Conservation (phyloP, 208 protist genomes). For the Leishmania tarentolae region DNA sequence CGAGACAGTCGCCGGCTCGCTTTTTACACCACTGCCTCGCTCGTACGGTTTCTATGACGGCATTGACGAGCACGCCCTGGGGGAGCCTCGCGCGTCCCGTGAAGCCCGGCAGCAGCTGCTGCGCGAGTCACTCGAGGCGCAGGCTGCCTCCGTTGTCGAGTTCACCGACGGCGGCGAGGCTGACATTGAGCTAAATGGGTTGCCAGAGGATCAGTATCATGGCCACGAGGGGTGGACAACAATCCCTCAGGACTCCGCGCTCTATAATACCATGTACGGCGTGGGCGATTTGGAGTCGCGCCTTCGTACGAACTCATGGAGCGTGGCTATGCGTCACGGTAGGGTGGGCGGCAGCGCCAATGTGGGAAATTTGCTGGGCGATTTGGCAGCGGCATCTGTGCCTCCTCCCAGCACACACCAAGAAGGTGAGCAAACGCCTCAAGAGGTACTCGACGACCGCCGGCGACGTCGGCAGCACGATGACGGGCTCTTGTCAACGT, state of each 20-base stretch:
- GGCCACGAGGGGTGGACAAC: conserved; percentile 72
- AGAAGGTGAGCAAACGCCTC: not conserved
- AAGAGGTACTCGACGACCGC: conserved; percentile 46
- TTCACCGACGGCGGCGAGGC: conserved; percentile 79
- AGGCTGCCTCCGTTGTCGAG: conserved; percentile 70
- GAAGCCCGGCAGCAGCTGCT: conserved; percentile 56
- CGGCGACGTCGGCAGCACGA: conserved; percentile 54
- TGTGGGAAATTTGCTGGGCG: conserved; percentile 21
- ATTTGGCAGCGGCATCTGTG: conserved; percentile 9
- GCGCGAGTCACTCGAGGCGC: conserved; percentile 56
- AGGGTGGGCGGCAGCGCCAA: not conserved
- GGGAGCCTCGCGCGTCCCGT: conserved; percentile 25
- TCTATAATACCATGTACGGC: conserved; percentile 66
- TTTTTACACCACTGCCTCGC: conserved; percentile 65
- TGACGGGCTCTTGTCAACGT: conserved; percentile 50
- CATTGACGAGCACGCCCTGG: conserved; percentile 67
- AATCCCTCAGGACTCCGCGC: conserved; percentile 73
- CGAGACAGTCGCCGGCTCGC: conserved; percentile 37
- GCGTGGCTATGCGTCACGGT: conserved; percentile 29
- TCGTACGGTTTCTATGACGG: conserved; percentile 72
- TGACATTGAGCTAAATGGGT: conserved; percentile 76
- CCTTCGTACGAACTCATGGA: conserved; percentile 79
- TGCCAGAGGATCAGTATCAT: conserved; percentile 76
- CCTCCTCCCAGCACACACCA: not conserved
- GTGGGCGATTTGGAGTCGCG: conserved; percentile 76